A percentile compares a stretch with the other conserved stretches of the same genome.
These are phyloP conservation scores for Silene uniflora DNA, from an alignment of 148 eudicot genomes.

Conservation along the genomic window DNA sequence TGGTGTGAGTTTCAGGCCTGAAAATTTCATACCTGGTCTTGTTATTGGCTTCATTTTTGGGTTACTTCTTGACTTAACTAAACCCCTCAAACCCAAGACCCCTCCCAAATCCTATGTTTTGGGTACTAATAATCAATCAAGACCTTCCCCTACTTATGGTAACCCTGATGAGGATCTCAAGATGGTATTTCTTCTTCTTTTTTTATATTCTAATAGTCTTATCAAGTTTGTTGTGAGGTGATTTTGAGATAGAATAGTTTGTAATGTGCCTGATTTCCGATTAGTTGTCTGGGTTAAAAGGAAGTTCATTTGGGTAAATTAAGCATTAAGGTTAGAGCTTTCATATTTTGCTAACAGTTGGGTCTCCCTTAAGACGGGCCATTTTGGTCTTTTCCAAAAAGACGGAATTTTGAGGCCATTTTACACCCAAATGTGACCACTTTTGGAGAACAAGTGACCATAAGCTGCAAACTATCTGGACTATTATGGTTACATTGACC, in stretches of 20 bases:
- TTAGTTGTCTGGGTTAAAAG: background rate
- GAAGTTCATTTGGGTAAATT: background rate
- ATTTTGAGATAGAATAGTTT: background rate
- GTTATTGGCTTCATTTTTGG: constrained; percentile 82
- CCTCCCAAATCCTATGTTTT: constrained; percentile 26
- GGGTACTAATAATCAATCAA: constrained; percentile 23
- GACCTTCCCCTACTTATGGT: constrained; percentile 25
- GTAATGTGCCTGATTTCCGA: background rate
- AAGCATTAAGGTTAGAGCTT: constrained; percentile 1
- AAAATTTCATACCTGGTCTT: constrained; percentile 87
- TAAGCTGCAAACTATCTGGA: no score
- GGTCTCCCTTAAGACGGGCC: no score
- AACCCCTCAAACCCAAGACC: constrained; percentile 30
- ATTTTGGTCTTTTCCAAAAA: no score
- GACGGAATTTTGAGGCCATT: no score
- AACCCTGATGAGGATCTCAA: constrained; percentile 62
- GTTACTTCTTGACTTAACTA: constrained; percentile 60
- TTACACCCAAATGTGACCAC: no score
- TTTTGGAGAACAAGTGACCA: no score
- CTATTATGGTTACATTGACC: no score
- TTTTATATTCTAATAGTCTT: background rate
- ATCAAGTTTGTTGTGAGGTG: no score
- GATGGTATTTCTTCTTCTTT: constrained; percentile 42
- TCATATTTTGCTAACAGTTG: no score
- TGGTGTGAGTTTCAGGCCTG: constrained; percentile 70